Evolutionary conservation across 139 green algal species (phyloP), one percentile per base, ranked within the genome.

Genomic region (Auxenochlorella pyrenoidosa): DNA sequence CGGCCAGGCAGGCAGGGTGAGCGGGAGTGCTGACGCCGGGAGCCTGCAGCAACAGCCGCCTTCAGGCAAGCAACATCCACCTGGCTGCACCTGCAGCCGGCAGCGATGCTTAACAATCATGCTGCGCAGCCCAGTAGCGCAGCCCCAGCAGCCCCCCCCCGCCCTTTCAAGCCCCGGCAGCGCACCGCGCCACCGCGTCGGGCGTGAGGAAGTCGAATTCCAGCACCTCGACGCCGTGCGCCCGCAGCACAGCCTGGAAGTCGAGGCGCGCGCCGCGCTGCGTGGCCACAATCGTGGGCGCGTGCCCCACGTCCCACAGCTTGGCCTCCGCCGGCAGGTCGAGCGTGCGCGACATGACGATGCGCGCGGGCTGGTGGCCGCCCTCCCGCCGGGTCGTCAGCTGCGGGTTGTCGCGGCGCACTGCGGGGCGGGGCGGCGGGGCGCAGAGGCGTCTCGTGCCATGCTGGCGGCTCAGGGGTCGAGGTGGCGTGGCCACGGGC

Each of bases 121-220:
- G n/a, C n/a, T n/a, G n/a, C n/a, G n/a, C n/a, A n/a, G n/a, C n/a
- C 58, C 40, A 2, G 19, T 22, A 21, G 22, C 10, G 26, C n/a
- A 34, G 10, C n/a, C 16, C 3, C 75, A 30, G 28, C 28, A 36
- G 65, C 28, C 68, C 51, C 19, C 36, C 24, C 5, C 28, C 38
- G 66, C n/a, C 51, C 5, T n/a, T n/a, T n/a, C n/a, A n/a, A n/a
- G n/a, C n/a, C n/a, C n/a, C n/a, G n/a, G 41, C 44, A 38, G 34
- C 79, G 15, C 60, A 77, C 80, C 94, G 89, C 10, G 96, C 94
- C 34, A 98, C 96, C 0, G 76, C 87, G 38, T 92, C 90, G 3
- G 96, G 97, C 0, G 92, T 98, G n/a, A 99, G 90, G 77, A 99
- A 98, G 90, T 99, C 96, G 93, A 99, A 99, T 90, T 99, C 96